phyloP scores from a whole-genome alignment of 2,329 filamentous ascomycete species.

The Diaporthe eres region DNA sequence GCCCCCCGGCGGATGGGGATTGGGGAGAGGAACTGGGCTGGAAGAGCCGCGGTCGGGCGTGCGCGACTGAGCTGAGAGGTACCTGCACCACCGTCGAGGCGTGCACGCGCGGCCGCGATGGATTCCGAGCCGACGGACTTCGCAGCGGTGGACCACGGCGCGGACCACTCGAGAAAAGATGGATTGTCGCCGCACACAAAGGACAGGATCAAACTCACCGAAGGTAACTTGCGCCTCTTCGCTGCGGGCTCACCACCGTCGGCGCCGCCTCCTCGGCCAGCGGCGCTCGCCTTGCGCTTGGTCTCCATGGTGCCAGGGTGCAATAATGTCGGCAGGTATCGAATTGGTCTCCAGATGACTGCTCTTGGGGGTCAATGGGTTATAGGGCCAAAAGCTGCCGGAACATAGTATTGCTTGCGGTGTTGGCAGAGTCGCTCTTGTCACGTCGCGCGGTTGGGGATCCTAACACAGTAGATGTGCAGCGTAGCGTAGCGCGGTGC shows the following conservation, averaged over 20 bases:
- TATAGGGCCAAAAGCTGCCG: slow-evolving; percentile 26
- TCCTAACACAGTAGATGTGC: background rate
- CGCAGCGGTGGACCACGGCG: slow-evolving; percentile 39
- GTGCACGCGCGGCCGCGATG: slow-evolving; percentile 8
- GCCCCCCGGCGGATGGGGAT: slow-evolving; percentile 3
- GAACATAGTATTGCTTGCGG: slow-evolving; percentile 19
- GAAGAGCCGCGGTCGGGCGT: background rate
- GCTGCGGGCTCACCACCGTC: slow-evolving; percentile 67
- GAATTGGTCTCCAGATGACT: slow-evolving; percentile 2
- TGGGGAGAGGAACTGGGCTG: slow-evolving; percentile 1
- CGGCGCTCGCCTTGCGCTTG: slow-evolving; percentile 67
- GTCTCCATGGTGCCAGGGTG: slow-evolving; percentile 62
- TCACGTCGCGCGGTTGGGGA: slow-evolving; percentile 17
- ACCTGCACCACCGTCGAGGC: slow-evolving; percentile 29
- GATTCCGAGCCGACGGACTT: background rate
- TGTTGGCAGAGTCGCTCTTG: slow-evolving; percentile 8
- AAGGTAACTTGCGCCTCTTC: slow-evolving; percentile 69
- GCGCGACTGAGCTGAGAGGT: background rate
- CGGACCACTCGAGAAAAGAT: slow-evolving; percentile 25
- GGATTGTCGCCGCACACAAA: slow-evolving; percentile 40
- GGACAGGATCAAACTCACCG: slow-evolving; percentile 54
- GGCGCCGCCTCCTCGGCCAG: slow-evolving; percentile 56
- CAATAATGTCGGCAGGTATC: slow-evolving; percentile 34
- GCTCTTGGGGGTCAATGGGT: background rate
- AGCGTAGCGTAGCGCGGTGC: background rate